These are phyloP conservation scores for Fusarium albosuccineum DNA, from an alignment of 2,329 filamentous ascomycete genomes.

Conservation along the genomic window DNA sequence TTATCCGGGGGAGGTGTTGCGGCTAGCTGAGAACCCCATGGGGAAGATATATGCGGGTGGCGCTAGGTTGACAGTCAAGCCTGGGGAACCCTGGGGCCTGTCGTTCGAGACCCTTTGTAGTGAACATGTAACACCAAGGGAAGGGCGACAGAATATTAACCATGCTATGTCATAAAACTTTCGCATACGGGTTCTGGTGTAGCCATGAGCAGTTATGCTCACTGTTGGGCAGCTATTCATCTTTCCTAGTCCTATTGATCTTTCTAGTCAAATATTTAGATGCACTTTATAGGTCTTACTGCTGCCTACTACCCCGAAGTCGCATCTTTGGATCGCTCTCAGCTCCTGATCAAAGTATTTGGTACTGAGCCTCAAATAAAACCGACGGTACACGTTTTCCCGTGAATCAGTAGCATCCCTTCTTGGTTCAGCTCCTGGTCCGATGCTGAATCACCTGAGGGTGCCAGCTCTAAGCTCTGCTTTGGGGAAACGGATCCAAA, in stretches of 20 bases:
- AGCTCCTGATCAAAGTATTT: not conserved
- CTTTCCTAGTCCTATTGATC: too few relatives aligned
- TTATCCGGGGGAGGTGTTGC: slow-evolving; percentile 14
- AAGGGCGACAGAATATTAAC: too few relatives aligned
- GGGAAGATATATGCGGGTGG: slow-evolving; percentile 11
- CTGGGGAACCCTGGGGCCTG: not conserved
- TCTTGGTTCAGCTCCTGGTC: not conserved
- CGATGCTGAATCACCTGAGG: not conserved
- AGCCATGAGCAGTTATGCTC: too few relatives aligned
- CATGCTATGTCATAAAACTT: too few relatives aligned
- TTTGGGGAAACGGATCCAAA: not conserved
- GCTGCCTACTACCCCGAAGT: too few relatives aligned
- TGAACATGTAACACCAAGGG: too few relatives aligned
- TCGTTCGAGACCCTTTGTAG: too few relatives aligned
- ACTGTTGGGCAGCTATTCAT: too few relatives aligned
- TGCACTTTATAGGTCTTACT: too few relatives aligned
- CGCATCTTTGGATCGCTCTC: not conserved
- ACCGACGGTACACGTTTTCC: not conserved
- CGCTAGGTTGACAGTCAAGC: slow-evolving; percentile 6
- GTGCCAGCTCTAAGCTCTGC: not conserved
- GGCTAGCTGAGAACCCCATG: slow-evolving; percentile 10
- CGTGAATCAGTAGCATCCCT: not conserved
- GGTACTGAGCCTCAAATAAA: not conserved
- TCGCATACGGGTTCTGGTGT: too few relatives aligned
- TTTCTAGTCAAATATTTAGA: too few relatives aligned